phyloP scores from a whole-genome alignment of 78 protist genomes.

The Bodo saltans region DNA sequence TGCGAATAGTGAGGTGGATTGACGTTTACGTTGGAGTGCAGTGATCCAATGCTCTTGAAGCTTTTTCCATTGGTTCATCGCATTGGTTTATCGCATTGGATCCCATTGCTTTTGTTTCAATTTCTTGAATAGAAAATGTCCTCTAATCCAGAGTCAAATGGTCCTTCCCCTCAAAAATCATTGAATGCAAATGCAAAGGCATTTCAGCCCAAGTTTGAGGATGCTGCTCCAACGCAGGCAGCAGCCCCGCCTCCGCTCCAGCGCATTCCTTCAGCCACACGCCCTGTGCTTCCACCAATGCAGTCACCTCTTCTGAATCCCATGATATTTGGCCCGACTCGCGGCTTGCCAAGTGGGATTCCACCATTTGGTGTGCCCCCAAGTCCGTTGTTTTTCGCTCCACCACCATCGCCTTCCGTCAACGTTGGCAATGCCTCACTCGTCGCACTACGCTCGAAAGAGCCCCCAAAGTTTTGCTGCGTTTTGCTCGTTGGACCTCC shows the following conservation, averaged over 20 bases:
- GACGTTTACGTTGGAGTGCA: no score
- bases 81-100: no score
- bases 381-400: not conserved
- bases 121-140: no score
- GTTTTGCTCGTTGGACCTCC: not conserved
- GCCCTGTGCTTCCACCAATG: not conserved
- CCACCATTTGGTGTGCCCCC: not conserved
- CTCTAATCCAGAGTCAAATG: not conserved
- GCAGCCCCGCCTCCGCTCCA: not conserved
- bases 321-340: not conserved
- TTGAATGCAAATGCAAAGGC: not conserved
- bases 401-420: not conserved
- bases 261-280: no score
- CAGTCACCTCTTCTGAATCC: not conserved
- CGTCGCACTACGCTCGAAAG: not conserved
- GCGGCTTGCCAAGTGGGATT: not conserved
- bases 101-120: no score
- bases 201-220: not conserved
- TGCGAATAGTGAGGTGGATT: no score
- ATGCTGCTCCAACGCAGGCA: not conserved
- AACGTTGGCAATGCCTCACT: not conserved
- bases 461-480: not conserved
- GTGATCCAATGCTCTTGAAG: no score
- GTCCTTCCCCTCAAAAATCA: not conserved
- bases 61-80: no score